phyloP scores from a whole-genome alignment of 805 yeast species.

The Cyberlindnera petersonii region DNA sequence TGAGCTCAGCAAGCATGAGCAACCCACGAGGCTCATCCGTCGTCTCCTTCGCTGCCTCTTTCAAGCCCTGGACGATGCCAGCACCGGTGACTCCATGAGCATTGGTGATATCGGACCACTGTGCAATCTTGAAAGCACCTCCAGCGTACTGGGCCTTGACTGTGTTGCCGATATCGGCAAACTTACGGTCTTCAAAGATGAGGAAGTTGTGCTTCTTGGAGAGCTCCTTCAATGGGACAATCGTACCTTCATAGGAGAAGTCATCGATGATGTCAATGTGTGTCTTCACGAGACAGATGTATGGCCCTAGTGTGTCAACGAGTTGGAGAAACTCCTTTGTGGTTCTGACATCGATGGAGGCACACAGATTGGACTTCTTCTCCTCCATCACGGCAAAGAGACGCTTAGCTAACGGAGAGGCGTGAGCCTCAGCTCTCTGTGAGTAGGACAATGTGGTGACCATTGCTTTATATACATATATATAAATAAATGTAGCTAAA shows the following conservation, averaged over 20 bases:
- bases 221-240: conserved; percentile 65
- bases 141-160: conserved; percentile 91
- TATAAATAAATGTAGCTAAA: background rate
- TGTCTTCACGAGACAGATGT: conserved; percentile 86
- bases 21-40: conserved; percentile 81
- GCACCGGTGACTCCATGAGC: conserved; percentile 97
- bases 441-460: conserved; percentile 44
- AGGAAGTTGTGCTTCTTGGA: conserved; percentile 81
- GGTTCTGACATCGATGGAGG: conserved; percentile 85
- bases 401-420: conserved; percentile 75
- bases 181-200: conserved; percentile 95
- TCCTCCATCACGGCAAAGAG: conserved; percentile 69
- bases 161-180: conserved; percentile 97
- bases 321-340: conserved; percentile 70
- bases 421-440: conserved; percentile 64
- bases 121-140: conserved; percentile 83
- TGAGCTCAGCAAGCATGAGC: conserved; percentile 91
- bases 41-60: conserved; percentile 67
- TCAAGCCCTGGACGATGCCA: conserved; percentile 86
- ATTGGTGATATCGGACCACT: conserved; percentile 96
- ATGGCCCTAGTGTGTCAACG: conserved; percentile 83
- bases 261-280: conserved; percentile 93
- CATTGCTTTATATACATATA: conserved; percentile 12
- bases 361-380: conserved; percentile 87
- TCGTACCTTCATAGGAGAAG: conserved; percentile 75